These are phyloP conservation scores for Eucalyptus globulus DNA, from an alignment of 345 rosid genomes.

Conservation along the genomic window DNA sequence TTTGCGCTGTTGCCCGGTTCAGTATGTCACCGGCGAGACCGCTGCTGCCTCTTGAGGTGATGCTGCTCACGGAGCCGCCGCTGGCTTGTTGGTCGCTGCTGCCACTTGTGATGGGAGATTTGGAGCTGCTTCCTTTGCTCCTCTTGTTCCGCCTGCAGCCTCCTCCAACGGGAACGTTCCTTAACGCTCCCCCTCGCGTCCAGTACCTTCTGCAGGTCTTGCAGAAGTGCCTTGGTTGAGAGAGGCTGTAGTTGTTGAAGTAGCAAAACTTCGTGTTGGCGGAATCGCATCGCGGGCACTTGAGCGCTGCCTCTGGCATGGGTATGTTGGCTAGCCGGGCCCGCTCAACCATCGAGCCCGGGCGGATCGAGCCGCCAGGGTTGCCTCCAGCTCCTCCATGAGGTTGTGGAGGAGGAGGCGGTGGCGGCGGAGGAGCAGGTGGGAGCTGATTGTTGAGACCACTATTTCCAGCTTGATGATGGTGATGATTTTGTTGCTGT, in stretches of 20 bases:
- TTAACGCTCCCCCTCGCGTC: slow-evolving; percentile 92
- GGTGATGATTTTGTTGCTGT: slow-evolving; percentile 43
- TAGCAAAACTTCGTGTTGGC: slow-evolving; percentile 42
- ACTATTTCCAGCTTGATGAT: slow-evolving; percentile 16
- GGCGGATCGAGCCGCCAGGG: background rate
- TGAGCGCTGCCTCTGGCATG: slow-evolving; percentile 25
- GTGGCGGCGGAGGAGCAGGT: slow-evolving; percentile 16
- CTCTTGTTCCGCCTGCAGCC: slow-evolving; percentile 84
- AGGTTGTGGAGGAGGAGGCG: slow-evolving; percentile 20
- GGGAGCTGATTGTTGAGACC: slow-evolving; percentile 2
- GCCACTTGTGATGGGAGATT: slow-evolving; percentile 25
- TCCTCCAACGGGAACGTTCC: slow-evolving; percentile 88
- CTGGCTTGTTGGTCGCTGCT: background rate
- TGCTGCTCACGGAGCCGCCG: background rate
- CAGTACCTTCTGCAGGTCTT: slow-evolving; percentile 51
- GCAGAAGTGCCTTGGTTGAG: slow-evolving; percentile 47
- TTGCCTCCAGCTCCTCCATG: slow-evolving; percentile 4
- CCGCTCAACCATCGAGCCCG: slow-evolving; percentile 80
- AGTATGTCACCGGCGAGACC: background rate
- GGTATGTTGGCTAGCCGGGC: slow-evolving; percentile 39
- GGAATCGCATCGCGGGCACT: slow-evolving; percentile 41
- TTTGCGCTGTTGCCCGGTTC: background rate
- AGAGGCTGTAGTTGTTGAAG: slow-evolving; percentile 40
- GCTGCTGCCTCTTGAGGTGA: background rate
- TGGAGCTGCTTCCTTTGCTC: slow-evolving; percentile 44